Base-by-base conservation (phyloP, 1,284 basidiomycete genomes). In the Fistulina hepatica region DNA sequence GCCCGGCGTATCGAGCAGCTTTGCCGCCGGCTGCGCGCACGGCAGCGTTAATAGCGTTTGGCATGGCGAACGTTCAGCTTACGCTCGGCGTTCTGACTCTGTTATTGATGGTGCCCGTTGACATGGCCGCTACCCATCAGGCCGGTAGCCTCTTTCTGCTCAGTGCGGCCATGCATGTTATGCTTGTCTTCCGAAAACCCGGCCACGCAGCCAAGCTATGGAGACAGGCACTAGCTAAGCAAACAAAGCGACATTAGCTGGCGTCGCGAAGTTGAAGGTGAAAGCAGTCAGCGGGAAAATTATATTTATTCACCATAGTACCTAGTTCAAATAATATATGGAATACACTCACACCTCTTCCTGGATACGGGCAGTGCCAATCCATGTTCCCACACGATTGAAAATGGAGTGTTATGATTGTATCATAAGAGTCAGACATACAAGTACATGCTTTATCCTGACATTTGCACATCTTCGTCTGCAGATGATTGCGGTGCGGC, bases 91-190 rank as follows among this genome's bases (percentile, higher is more conserved):
- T 98, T 44, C 77, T 81, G 10, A 98, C 95, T 0, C 65, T 99
- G 12, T 58, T 97, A 21, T 95, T 95, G 60, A 73, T 98, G 44
- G 95, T 99, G 0, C 95, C 95, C 0, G 75, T 92, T 4, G 84
- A 88, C 1, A 65, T 98, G 2, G 95, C 95, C 2, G 86, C 92
- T 7, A 73, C 82, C 25, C 95, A 99, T 57, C 95, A 99, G 59
- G 93, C 90, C 0, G 94, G 94, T 7, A 90, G 89, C 49, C 80
- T 98, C 5, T 73, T 84, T 30, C 65, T 98, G 11, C 63, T 99
- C 21, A 91, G 82, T n/a, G 73, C 83, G 11, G 76, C 92, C 65
- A 61, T 93, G 11, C 86, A 89, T 37, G 56, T 93, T 2, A 64
- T 84, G 4, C 68, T 86, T 7, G 70, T 79, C 0, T 60, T 95